Base-by-base conservation (phyloP, 352 stramenopile genomes). In the Peronosclerospora sorghi region DNA sequence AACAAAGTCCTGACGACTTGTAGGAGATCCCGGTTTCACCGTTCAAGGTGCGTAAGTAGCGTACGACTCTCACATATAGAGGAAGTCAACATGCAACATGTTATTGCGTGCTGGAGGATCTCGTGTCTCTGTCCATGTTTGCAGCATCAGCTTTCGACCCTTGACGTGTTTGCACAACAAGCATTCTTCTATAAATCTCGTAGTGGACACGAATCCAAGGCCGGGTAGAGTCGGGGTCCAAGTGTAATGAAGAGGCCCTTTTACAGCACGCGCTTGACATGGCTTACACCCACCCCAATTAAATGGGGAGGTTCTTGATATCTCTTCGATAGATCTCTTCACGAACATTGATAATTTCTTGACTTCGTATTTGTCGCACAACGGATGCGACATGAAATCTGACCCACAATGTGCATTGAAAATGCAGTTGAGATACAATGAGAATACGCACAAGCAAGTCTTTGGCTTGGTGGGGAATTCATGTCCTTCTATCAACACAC, bases 161-260 rank as follows among this genome's bases (percentile, higher is more conserved):
- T 59, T 59, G 3, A 51, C 5, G 13, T 54, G 51, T 15, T 54
- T 50, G 28, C 44, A 54, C 19, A 59, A 13, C 8, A 59, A 17
- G 17, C 51, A 54, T 1, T 29, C 21, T 8, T 35, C 2, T 21
- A 55, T 20, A 29, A 49, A 45, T 21, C n/a, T n/a, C n/a, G n/a
- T n/a, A n/a, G n/a, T n/a, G n/a, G n/a, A n/a, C n/a, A n/a, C n/a
- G n/a, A n/a, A n/a, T n/a, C n/a, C n/a, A n/a, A n/a, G n/a, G n/a
- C n/a, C n/a, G n/a, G n/a, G n/a, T n/a, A n/a, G n/a, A n/a, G n/a
- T n/a, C n/a, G n/a, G n/a, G n/a, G n/a, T n/a, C n/a, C n/a, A n/a
- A n/a, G n/a, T n/a, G n/a, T n/a, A n/a, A n/a, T n/a, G n/a, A n/a
- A n/a, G n/a, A n/a, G n/a, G n/a, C n/a, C n/a, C n/a, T n/a, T n/a